phyloP scores from a whole-genome alignment of 768 basidiomycete species.

The Pleurotus citrinopileatus region DNA sequence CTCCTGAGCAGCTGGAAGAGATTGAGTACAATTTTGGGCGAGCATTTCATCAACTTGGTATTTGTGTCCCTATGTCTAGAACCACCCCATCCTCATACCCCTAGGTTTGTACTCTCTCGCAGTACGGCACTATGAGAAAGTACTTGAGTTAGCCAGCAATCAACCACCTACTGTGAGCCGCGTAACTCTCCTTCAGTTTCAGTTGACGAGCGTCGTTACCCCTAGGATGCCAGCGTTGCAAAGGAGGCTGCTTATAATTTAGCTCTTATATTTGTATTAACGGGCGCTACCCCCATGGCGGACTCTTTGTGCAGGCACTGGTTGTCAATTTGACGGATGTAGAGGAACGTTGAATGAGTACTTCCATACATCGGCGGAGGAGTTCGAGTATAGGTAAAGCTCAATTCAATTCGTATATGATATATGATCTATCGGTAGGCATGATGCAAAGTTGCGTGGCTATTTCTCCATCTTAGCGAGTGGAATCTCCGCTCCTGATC shows the following conservation, averaged over 20 bases:
- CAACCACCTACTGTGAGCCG: constrained; percentile 27
- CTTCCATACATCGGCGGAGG: too few relatives aligned
- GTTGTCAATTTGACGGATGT: constrained; percentile 78
- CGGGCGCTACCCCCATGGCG: constrained; percentile 71
- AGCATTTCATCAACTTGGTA: constrained; percentile 91
- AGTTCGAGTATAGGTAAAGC: too few relatives aligned
- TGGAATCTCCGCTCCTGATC: too few relatives aligned
- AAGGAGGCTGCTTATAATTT: constrained; percentile 88
- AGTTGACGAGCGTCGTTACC: background rate
- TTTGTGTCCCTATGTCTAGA: constrained; percentile 14
- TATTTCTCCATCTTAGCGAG: too few relatives aligned
- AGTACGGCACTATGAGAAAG: constrained; percentile 78
- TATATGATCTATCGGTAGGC: too few relatives aligned
- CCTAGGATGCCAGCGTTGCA: constrained; percentile 50
- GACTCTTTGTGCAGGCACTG: constrained; percentile 71
- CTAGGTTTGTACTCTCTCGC: constrained; percentile 81
- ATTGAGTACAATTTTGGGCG: constrained; percentile 94
- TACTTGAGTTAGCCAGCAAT: constrained; percentile 59
- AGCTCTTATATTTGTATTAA: constrained; percentile 75
- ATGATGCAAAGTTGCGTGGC: too few relatives aligned
- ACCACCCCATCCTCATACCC: background rate
- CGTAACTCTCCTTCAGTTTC: background rate
- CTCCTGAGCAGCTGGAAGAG: constrained; percentile 50
- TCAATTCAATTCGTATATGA: too few relatives aligned
- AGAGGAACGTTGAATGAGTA: too few relatives aligned